phyloP scores from a whole-genome alignment of 345 rosid species.

The Hypericum androsaemum region DNA sequence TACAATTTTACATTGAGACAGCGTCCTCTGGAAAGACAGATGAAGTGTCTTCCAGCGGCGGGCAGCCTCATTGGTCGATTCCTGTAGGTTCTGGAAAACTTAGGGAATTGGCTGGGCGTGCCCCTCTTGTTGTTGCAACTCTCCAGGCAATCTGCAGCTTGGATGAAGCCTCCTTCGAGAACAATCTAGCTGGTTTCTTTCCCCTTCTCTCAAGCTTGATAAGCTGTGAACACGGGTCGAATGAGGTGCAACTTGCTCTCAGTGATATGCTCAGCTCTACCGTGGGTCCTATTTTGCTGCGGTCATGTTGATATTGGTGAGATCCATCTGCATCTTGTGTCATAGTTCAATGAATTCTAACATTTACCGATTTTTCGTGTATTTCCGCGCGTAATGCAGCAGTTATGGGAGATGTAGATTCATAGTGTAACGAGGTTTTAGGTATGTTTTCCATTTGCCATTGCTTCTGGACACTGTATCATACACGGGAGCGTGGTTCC shows the following conservation, averaged over 20 bases:
- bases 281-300: slow-evolving; percentile 72
- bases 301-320: slow-evolving; percentile 43
- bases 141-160: slow-evolving; percentile 72
- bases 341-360: slow-evolving; percentile 13
- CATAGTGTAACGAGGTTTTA: slow-evolving; percentile 28
- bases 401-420: slow-evolving; percentile 21
- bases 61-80: slow-evolving; percentile 48
- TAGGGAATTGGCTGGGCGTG: slow-evolving; percentile 73
- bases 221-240: slow-evolving; percentile 89
- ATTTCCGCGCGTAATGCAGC: not conserved
- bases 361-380: slow-evolving; percentile 5
- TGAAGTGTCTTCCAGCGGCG: slow-evolving; percentile 27
- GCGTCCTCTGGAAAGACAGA: slow-evolving; percentile 32
- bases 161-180: slow-evolving; percentile 67
- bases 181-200: slow-evolving; percentile 56
- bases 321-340: slow-evolving; percentile 15
- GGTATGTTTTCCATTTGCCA: slow-evolving; percentile 20
- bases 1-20: slow-evolving; percentile 56
- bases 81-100: slow-evolving; percentile 87
- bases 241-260: slow-evolving; percentile 83
- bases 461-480: slow-evolving; percentile 12
- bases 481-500: slow-evolving; percentile 14
- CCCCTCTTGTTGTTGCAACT: slow-evolving; percentile 67
- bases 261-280: slow-evolving; percentile 77
- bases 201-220: slow-evolving; percentile 70